A percentile compares a stretch with the other conserved stretches of the same genome.
Evolutionary conservation across 257 asterid species (phyloP).

Genomic region (Haberlea rhodopensis): DNA sequence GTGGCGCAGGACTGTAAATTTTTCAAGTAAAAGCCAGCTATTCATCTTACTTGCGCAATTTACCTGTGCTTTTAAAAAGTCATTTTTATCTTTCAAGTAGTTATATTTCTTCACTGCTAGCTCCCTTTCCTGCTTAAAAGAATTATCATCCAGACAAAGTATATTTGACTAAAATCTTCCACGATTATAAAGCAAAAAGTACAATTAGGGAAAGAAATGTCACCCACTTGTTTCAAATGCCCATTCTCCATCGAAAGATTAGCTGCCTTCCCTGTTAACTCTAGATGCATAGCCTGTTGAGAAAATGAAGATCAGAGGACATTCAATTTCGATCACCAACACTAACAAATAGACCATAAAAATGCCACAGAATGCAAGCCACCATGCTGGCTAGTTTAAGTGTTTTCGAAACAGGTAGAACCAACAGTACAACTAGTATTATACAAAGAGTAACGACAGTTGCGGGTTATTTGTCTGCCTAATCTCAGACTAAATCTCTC

Average conservation of each 20-base stretch:
- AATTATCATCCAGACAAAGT: neutral
- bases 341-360: neutral
- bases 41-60: neutral
- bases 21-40: neutral
- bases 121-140: conserved; percentile 39
- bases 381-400: too few relatives aligned
- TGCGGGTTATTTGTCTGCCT: too few relatives aligned
- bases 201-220: neutral
- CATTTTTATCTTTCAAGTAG: conserved; percentile 32
- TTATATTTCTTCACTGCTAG: conserved; percentile 34
- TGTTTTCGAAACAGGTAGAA: too few relatives aligned
- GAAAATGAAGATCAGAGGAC: conserved; percentile 1
- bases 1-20: neutral
- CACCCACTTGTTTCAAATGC: conserved; percentile 42
- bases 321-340: neutral
- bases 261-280: conserved; percentile 38
- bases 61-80: conserved; percentile 38
- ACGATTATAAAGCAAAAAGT: neutral
- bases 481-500: too few relatives aligned
- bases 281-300: conserved; percentile 46
- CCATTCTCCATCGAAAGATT: conserved; percentile 44
- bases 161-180: neutral
- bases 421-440: too few relatives aligned
- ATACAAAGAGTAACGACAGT: too few relatives aligned
- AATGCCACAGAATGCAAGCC: neutral